Base-by-base conservation (phyloP, 176 grass and related monocot species). In the Avena insularis region DNA sequence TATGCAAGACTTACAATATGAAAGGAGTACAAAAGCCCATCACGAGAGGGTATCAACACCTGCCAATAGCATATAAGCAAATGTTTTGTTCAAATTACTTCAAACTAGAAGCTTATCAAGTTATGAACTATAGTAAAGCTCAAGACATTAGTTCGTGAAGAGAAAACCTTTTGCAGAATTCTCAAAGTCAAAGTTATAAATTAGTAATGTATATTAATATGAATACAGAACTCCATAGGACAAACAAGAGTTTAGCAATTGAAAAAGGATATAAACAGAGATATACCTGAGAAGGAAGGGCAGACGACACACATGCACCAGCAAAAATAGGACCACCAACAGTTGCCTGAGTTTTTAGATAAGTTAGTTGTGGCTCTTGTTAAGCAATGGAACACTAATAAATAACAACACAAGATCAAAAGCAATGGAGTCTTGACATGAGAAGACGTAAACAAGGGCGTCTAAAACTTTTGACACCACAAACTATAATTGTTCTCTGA, bases 261-360 rank as follows among this genome's bases (percentile, higher is more conserved):
- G 6, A 78, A 66, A 82, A 31, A 50, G 77, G 4, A 45, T 19
- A 87, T 72, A 69, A 88, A 53, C 19, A 85, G 57, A 80, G 16
- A 86, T 16, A 16, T 79, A 98, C 95, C 89, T 98, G 95, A 80
- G 27, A 79, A 43, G 92, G 79, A 53, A 98, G 93, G 45, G 85
- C 77, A 84, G 90, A 73, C 12, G 93, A 94, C 51, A 92, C 78
- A 89, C 90, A 95, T 85, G 93, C 91, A 85, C 96, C 92, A 59
- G 96, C 84, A 90, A 98, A 98, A 84, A 95, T 91, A 81, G 96
- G 93, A n/a, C 96, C 96, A 79, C 86, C 90, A 71, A 98, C 88
- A 87, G 66, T 84, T 88, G 90, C 90, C 96, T 98, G 77, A 38
- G 48, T 87, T 46, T 78, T 79, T 48, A 19, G 3, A 85, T 70